A percentile compares a stretch with the other conserved stretches of the same genome.
Evolutionary conservation across 2,329 filamentous ascomycete species (phyloP).

Genomic region (Herpotrichia juniperi): DNA sequence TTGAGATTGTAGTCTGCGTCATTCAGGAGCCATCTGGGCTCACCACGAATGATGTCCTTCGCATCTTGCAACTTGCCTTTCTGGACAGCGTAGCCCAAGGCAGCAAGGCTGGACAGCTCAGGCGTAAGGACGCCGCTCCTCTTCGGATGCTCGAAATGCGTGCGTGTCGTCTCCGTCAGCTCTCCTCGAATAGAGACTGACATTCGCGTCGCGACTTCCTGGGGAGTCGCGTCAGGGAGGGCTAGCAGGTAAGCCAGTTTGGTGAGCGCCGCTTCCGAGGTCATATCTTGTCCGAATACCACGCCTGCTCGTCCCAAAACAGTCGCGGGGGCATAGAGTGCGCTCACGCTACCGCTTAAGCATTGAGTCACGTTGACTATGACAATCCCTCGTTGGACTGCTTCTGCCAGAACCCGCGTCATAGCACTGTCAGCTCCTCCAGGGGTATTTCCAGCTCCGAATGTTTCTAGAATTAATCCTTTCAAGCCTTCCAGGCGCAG

Average conservation of each 20-base stretch:
- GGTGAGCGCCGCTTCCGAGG: conserved; percentile 86
- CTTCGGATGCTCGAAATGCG: conserved; percentile 77
- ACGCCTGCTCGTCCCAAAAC: conserved; percentile 83
- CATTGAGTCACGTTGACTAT: conserved; percentile 94
- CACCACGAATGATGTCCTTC: conserved; percentile 69
- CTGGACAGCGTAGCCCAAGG: conserved; percentile 80
- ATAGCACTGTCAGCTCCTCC: conserved; percentile 80
- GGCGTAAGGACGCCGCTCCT: conserved; percentile 60
- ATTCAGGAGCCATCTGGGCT: conserved; percentile 72
- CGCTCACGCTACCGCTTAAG: conserved; percentile 55
- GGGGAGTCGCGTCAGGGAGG: conserved; percentile 65
- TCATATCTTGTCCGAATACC: conserved; percentile 87
- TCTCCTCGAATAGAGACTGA: conserved; percentile 80
- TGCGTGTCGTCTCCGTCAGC: conserved; percentile 75
- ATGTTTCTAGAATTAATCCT: conserved; percentile 87
- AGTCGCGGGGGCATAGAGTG: conserved; percentile 55
- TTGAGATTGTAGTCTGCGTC: conserved; percentile 83
- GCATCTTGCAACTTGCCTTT: conserved; percentile 72
- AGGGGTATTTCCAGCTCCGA: conserved; percentile 91
- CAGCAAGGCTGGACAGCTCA: conserved; percentile 71
- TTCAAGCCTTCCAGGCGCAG: conserved; percentile 76
- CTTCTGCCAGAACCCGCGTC: conserved; percentile 76
- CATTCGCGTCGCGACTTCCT: conserved; percentile 74
- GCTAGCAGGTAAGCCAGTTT: conserved; percentile 88
- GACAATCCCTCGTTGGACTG: conserved; percentile 79